Evolutionary conservation across 78 protist genomes (phyloP).

Genomic region (Guillardia theta): DNA sequence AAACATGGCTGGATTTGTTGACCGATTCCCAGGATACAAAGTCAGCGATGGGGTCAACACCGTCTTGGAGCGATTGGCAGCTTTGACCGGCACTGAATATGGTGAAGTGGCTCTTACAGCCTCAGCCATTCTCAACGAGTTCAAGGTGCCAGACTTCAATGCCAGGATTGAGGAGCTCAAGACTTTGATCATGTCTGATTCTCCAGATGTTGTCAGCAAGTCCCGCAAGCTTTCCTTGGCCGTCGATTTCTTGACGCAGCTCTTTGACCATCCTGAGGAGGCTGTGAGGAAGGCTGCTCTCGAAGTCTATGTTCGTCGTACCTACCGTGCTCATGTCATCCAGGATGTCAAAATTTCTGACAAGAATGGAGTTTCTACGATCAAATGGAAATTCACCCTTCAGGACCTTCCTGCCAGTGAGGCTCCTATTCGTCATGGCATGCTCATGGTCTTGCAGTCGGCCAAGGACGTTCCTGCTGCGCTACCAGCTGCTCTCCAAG

Average conservation of each 20-base stretch:
- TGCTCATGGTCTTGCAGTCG: background rate
- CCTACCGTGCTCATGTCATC: slow-evolving; percentile 62
- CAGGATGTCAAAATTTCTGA: background rate
- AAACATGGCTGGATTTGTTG: background rate
- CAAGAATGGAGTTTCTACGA: background rate
- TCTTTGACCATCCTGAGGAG: slow-evolving; percentile 35
- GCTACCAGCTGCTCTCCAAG: background rate
- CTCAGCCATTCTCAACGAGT: background rate
- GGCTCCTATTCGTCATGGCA: slow-evolving; percentile 1
- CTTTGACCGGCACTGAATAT: background rate
- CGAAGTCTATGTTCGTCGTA: slow-evolving; percentile 68
- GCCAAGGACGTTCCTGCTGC: background rate
- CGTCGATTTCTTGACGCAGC: slow-evolving; percentile 29
- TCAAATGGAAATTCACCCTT: background rate
- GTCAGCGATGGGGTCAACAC: background rate
- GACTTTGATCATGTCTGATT: background rate
- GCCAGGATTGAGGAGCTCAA: background rate
- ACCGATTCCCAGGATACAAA: background rate
- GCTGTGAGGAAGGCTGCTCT: slow-evolving; percentile 49
- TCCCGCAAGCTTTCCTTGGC: background rate
- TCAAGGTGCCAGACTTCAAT: background rate
- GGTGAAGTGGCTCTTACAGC: background rate
- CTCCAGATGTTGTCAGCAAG: background rate
- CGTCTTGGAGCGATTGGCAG: background rate
- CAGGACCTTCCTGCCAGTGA: background rate